Evolutionary conservation across 225 moss, liverwort and hornwort genomes (phyloP).

Genomic region (Straminergon stramineum): DNA sequence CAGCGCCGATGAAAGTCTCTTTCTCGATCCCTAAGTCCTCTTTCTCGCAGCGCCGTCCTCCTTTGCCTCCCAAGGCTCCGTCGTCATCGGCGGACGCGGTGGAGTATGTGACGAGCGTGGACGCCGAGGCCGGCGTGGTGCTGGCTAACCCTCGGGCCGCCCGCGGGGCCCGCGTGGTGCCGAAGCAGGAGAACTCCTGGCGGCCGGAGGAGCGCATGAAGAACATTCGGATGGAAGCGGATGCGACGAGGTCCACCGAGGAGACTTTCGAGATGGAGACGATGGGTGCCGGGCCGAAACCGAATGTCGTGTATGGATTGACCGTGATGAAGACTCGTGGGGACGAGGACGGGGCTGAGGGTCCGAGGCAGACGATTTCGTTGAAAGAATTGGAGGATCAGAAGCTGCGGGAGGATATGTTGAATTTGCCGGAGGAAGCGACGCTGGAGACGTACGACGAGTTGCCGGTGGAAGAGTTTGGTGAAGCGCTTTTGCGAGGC

Average conservation of each 20-base stretch:
- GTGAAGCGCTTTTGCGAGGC: conserved; percentile 75
- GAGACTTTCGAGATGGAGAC: conserved; percentile 77
- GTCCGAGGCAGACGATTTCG: conserved; percentile 14
- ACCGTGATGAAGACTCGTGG: conserved; percentile 20
- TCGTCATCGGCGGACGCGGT: conserved; percentile 7
- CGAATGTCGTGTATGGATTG: conserved; percentile 63
- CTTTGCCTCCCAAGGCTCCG: conserved; percentile 47
- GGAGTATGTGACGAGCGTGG: conserved; percentile 76
- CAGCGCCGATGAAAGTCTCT: conserved; percentile 38
- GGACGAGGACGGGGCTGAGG: not conserved
- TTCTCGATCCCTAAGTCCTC: conserved; percentile 52
- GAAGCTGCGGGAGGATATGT: conserved; percentile 57
- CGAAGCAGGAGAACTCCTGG: conserved; percentile 83
- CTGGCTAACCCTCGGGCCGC: conserved; percentile 35
- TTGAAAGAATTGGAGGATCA: conserved; percentile 62
- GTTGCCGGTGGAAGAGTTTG: conserved; percentile 81
- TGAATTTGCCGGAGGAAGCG: conserved; percentile 60
- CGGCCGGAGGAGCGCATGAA: conserved; percentile 98
- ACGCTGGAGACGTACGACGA: conserved; percentile 72
- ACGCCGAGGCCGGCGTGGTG: conserved; percentile 53
- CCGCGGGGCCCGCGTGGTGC: conserved; percentile 48
- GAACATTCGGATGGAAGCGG: conserved; percentile 65
- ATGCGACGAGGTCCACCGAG: conserved; percentile 39
- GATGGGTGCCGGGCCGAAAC: conserved; percentile 29
- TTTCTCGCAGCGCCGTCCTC: conserved; percentile 52